Percentiles rank a stretch among this genome's conserved stretches.
Evolutionary conservation across 495 filamentous ascomycete species (phyloP).

Genomic region (Xylaria sp.): DNA sequence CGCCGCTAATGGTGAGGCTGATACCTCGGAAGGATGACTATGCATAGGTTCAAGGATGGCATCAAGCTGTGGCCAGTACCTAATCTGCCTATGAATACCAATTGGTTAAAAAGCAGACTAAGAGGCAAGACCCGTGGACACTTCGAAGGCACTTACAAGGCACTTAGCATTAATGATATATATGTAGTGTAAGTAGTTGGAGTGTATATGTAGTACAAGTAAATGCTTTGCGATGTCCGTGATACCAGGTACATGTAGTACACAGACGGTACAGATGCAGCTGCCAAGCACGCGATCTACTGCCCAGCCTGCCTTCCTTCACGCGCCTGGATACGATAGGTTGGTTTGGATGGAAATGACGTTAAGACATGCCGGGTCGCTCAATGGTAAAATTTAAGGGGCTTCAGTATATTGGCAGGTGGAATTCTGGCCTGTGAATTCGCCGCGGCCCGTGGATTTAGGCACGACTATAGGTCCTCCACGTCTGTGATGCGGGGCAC

Average conservation of each 20-base stretch:
- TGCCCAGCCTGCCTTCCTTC: not conserved
- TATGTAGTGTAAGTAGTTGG: too few species aligned
- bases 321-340: not conserved
- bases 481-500: constrained; percentile 1
- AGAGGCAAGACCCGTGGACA: too few species aligned
- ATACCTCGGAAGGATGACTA: not conserved
- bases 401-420: constrained; percentile 8
- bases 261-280: not conserved
- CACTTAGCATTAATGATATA: too few species aligned
- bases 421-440: constrained; percentile 4
- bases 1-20: constrained; percentile 39
- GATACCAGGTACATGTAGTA: not conserved
- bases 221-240: too few species aligned
- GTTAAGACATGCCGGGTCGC: not conserved
- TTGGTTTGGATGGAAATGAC: not conserved
- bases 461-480: constrained; percentile 11
- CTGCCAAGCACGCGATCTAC: not conserved
- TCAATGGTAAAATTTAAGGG: constrained; percentile 19
- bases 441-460: not conserved
- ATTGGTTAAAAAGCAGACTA: too few species aligned
- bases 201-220: too few species aligned
- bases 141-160: too few species aligned
- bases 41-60: not conserved
- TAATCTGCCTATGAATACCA: too few species aligned
- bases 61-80: not conserved